Evolutionary conservation across 192 early-diverging fungal genomes (phyloP), one percentile per base, ranked within the genome.

Genomic region (Rhizoclosmatium sp.): DNA sequence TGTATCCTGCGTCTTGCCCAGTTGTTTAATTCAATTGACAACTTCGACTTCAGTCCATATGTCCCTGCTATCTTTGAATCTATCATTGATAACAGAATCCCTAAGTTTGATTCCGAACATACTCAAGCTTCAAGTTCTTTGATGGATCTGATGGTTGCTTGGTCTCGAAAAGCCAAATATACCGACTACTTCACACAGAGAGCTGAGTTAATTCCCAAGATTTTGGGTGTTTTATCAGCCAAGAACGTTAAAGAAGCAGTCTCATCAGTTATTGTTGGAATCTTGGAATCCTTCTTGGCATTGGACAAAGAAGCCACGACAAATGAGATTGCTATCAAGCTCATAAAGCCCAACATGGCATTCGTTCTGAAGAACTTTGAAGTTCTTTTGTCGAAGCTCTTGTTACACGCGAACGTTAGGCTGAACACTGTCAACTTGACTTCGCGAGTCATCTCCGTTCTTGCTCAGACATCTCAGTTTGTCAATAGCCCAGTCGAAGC

Each of bases 101-200:
- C 88, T 40, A 89, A 83, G 16, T 87, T 99, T 31, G 87, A 85
- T 42, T 78, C 79, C 19, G 98, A 99, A 80, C 96, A 95, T 80
- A 96, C 96, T 3, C 97, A 99, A 82, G 89, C 92, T 54, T 90
- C 95, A 2, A 95, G 93, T 1, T 86, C 92, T 0, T 81, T 97
- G 39, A 84, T 98, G 84, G 87, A 91, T 70, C 82, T 99, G 49
- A 85, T 99, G 47, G 75, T 82, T 5, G 84, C 90, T 2, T 99
- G 97, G 97, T 85, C 95, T 4, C 84, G 87, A 47, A 84, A 88
- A 42, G 81, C 82, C 31, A 75, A 84, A 3, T 96, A 96, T 83
- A 81, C 91, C 0, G 4, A 79, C 0, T 98, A 89, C 80, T 85
- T 98, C 4, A 82, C 87, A 47, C 85, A 89, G 9, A 89, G 91